phyloP scores from a whole-genome alignment of 2,329 filamentous ascomycete species.

The Paecilomyces formosus region DNA sequence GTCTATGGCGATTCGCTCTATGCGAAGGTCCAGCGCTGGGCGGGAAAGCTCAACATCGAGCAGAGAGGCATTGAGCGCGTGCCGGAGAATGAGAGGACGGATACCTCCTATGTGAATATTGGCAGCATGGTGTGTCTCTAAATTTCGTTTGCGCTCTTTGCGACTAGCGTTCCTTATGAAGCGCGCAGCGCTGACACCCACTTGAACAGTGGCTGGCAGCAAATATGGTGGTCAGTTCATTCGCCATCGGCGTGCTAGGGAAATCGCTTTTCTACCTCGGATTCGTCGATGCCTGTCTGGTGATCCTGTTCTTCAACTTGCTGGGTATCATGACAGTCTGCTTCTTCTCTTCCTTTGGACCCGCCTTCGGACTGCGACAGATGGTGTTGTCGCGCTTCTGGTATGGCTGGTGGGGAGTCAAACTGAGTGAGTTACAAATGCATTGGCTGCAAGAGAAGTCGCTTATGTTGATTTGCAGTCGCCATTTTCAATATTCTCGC shows the following conservation, averaged over 20 bases:
- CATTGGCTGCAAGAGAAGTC: neutral
- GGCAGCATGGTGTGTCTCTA: slow-evolving; percentile 58
- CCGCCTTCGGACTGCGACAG: slow-evolving; percentile 65
- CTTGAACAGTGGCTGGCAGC: slow-evolving; percentile 60
- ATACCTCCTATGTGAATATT: slow-evolving; percentile 58
- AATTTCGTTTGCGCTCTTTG: slow-evolving; percentile 5
- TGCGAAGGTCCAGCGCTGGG: slow-evolving; percentile 55
- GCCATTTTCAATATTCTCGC: slow-evolving; percentile 64
- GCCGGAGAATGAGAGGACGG: slow-evolving; percentile 60
- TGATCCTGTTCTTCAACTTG: slow-evolving; percentile 68
- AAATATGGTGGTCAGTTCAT: slow-evolving; percentile 70
- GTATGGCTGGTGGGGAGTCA: slow-evolving; percentile 66
- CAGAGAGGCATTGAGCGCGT: slow-evolving; percentile 70
- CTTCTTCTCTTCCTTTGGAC: slow-evolving; percentile 72
- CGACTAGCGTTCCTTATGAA: slow-evolving; percentile 5
- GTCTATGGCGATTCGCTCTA: slow-evolving; percentile 49
- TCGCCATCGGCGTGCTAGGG: slow-evolving; percentile 66
- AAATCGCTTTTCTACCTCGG: slow-evolving; percentile 63
- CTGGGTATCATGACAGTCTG: slow-evolving; percentile 65
- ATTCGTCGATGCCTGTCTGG: slow-evolving; percentile 64
- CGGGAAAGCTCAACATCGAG: slow-evolving; percentile 60
- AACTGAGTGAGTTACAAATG: slow-evolving; percentile 48
- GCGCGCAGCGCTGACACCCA: slow-evolving; percentile 16
- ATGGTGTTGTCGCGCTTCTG: slow-evolving; percentile 75
- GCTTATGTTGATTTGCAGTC: slow-evolving; percentile 34